Percentiles rank a stretch among this genome's conserved stretches.
These are phyloP conservation scores for Phialophora verrucosa DNA, from an alignment of 2,329 filamentous ascomycete genomes.

Conservation along the genomic window DNA sequence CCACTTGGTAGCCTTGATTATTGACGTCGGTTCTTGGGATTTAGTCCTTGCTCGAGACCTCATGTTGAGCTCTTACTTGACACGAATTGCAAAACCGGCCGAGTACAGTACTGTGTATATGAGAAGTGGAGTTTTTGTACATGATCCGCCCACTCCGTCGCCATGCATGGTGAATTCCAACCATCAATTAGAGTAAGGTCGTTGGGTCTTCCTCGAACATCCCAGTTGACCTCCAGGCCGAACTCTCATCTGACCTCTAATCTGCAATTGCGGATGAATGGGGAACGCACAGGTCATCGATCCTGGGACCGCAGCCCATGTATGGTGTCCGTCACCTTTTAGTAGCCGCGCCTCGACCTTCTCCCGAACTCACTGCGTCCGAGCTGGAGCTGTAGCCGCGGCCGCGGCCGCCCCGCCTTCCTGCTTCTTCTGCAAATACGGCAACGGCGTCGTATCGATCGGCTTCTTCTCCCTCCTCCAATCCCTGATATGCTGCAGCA, in stretches of 20 bases:
- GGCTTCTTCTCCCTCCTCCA: constrained; percentile 64
- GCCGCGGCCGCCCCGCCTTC: neutral
- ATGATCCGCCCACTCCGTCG: constrained; percentile 15
- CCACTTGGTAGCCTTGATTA: neutral
- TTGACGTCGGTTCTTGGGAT: neutral
- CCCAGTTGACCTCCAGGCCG: constrained; percentile 1
- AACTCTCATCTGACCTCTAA: neutral
- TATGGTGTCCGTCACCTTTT: neutral
- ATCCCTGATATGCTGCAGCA: constrained; percentile 82
- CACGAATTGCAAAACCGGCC: neutral
- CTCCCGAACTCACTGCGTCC: neutral
- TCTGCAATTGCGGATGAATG: neutral
- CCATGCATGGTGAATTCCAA: constrained; percentile 20
- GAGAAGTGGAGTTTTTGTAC: constrained; percentile 31
- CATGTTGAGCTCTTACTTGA: neutral
- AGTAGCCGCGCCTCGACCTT: neutral
- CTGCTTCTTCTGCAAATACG: constrained; percentile 31
- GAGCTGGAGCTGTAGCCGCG: too few species aligned
- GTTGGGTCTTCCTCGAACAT: neutral
- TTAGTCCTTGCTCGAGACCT: neutral
- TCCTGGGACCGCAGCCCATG: neutral
- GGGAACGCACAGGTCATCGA: neutral
- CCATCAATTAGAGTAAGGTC: neutral
- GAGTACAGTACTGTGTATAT: neutral
- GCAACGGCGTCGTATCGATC: constrained; percentile 52